These are phyloP conservation scores for Hypholoma fasciculare DNA, from an alignment of 768 basidiomycete species.

Conservation along the genomic window DNA sequence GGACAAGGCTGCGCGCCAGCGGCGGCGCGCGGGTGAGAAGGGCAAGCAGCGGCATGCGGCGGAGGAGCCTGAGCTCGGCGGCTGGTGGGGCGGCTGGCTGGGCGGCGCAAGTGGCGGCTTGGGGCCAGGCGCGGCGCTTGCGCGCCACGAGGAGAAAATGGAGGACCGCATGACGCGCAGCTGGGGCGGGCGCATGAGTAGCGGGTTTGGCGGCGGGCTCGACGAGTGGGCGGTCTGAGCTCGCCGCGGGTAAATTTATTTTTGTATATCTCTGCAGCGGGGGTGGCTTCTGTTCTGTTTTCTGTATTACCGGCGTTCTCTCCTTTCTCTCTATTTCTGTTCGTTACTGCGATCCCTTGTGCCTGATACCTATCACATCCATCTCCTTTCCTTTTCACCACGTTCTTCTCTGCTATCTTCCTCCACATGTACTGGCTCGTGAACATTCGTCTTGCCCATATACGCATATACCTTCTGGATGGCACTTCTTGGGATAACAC, in stretches of 20 bases:
- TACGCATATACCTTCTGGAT: background rate
- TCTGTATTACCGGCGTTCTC: background rate
- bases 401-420: background rate
- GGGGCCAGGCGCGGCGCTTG: conserved; percentile 14
- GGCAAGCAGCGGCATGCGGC: conserved; percentile 10
- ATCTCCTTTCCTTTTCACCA: background rate
- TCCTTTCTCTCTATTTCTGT: background rate
- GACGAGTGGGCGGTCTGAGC: conserved; percentile 41
- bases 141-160: conserved; percentile 43
- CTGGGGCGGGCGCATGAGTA: conserved; percentile 43
- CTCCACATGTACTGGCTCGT: background rate
- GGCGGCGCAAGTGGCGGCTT: conserved; percentile 9
- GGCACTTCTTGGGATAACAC: background rate
- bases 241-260: background rate
- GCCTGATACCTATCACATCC: background rate
- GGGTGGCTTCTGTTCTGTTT: background rate
- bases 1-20: conserved; percentile 17
- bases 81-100: conserved; percentile 30
- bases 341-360: background rate
- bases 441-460: background rate
- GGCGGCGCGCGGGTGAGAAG: conserved; percentile 30
- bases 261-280: background rate
- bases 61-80: conserved; percentile 10
- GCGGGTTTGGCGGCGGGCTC: conserved; percentile 32
- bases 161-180: conserved; percentile 54